Conservation (phyloP, 208 protist genomes). For the Porcisia deanei region DNA sequence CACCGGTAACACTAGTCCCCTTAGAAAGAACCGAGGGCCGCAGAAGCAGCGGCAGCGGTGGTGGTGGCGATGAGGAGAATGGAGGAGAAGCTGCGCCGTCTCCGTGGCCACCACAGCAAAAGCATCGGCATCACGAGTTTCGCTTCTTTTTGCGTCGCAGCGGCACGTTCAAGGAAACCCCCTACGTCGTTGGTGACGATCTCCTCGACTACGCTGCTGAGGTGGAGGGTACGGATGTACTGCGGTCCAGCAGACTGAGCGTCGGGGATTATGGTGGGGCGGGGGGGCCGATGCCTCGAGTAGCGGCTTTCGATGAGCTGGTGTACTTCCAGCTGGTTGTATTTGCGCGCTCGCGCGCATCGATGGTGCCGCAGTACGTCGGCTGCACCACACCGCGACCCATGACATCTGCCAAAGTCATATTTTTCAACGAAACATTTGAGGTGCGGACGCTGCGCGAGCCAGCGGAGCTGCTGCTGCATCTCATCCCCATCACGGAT, state of each 20-base stretch:
- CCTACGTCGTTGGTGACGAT: constrained; percentile 41
- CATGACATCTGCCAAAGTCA: constrained; percentile 46
- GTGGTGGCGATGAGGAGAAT: background rate
- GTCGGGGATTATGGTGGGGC: background rate
- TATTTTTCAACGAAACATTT: constrained; percentile 87
- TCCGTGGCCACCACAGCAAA: background rate
- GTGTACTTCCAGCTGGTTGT: constrained; percentile 65
- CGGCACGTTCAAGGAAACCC: constrained; percentile 24
- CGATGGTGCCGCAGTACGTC: constrained; percentile 72
- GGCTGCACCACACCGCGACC: constrained; percentile 62
- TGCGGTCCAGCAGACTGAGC: background rate
- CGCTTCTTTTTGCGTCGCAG: constrained; percentile 53
- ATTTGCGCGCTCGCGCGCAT: constrained; percentile 56
- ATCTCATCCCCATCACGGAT: constrained; percentile 62
- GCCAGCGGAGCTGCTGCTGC: constrained; percentile 76
- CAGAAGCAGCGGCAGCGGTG: background rate
- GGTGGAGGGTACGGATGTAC: constrained; percentile 51
- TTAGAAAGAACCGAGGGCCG: background rate
- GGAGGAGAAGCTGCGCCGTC: background rate
- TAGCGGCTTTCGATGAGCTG: constrained; percentile 16
- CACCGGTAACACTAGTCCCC: constrained; percentile 5
- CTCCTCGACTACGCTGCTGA: constrained; percentile 55
- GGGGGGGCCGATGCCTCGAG: background rate
- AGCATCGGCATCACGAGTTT: constrained; percentile 20
- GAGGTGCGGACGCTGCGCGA: constrained; percentile 67